Evolutionary conservation across 345 rosid genomes (phyloP).

Genomic region (Noccaea caerulescens): DNA sequence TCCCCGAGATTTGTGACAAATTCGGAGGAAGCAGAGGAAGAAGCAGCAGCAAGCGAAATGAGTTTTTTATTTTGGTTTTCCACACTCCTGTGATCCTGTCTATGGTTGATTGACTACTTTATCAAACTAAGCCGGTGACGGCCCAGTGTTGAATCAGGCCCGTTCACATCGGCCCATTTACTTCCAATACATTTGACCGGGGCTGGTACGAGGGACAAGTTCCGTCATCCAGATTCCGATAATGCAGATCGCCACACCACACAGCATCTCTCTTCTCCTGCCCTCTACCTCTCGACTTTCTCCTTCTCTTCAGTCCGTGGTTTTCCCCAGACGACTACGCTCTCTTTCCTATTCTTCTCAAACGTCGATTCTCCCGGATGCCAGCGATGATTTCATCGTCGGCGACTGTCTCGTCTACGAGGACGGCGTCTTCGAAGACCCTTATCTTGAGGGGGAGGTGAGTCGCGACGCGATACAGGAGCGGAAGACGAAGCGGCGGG

Average conservation of each 20-base stretch:
- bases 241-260: slow-evolving; percentile 45
- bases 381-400: slow-evolving; percentile 55
- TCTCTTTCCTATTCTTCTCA: slow-evolving; percentile 53
- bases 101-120: no score
- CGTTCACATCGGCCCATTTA: neutral
- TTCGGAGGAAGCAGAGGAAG: neutral
- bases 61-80: neutral
- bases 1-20: slow-evolving; percentile 20
- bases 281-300: slow-evolving; percentile 30
- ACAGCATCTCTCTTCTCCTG: slow-evolving; percentile 31
- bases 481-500: slow-evolving; percentile 26
- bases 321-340: slow-evolving; percentile 38
- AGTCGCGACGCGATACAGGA: neutral
- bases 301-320: slow-evolving; percentile 33
- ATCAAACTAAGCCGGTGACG: no score
- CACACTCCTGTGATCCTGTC: no score
- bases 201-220: neutral
- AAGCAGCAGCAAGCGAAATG: slow-evolving; percentile 11
- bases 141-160: neutral
- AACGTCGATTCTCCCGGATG: slow-evolving; percentile 42
- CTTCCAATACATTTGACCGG: slow-evolving; percentile 23
- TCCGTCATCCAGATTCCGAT: slow-evolving; percentile 25
- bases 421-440: slow-evolving; percentile 86
- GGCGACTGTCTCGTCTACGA: slow-evolving; percentile 97
- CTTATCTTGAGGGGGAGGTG: slow-evolving; percentile 49